A percentile compares a stretch with the other conserved stretches of the same genome.
phyloP scores from a whole-genome alignment of 192 early-diverging fungal genomes.

The Backusella morwellensis region DNA sequence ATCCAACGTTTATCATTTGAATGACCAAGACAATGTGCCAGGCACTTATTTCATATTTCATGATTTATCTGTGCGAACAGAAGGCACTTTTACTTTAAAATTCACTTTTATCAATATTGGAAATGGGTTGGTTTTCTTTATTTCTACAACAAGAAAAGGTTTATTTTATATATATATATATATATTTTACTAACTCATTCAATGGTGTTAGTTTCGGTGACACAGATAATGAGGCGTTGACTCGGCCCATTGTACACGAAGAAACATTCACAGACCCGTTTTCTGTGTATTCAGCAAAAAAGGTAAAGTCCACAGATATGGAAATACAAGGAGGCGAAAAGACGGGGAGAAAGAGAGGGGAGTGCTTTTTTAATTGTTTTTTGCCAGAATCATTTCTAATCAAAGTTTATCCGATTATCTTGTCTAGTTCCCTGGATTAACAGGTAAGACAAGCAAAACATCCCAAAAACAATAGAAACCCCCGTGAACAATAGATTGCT shows the following conservation, averaged over 20 bases:
- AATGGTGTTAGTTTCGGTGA: background rate
- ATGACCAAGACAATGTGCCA: constrained; percentile 45
- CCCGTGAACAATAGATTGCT: background rate
- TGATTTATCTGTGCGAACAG: constrained; percentile 67
- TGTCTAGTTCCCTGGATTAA: constrained; percentile 70
- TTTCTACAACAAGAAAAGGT: background rate
- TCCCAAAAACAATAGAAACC: background rate
- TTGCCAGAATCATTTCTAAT: background rate
- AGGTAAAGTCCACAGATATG: constrained; percentile 19
- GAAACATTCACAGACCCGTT: constrained; percentile 60
- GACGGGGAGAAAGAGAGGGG: background rate
- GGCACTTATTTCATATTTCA: constrained; percentile 76
- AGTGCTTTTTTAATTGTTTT: background rate
- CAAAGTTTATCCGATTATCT: background rate
- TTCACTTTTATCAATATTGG: constrained; percentile 63
- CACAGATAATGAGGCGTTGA: constrained; percentile 18
- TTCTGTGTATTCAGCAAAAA: constrained; percentile 74
- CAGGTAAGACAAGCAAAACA: constrained; percentile 42
- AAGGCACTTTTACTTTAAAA: constrained; percentile 64
- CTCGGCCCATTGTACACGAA: constrained; percentile 42
- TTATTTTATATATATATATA: no score
- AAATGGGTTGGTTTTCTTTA: background rate
- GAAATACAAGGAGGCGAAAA: background rate
- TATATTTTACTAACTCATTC: background rate
- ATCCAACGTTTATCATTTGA: constrained; percentile 47